phyloP scores from a whole-genome alignment of 2,329 filamentous ascomycete genomes.

The Penicillium sp. region DNA sequence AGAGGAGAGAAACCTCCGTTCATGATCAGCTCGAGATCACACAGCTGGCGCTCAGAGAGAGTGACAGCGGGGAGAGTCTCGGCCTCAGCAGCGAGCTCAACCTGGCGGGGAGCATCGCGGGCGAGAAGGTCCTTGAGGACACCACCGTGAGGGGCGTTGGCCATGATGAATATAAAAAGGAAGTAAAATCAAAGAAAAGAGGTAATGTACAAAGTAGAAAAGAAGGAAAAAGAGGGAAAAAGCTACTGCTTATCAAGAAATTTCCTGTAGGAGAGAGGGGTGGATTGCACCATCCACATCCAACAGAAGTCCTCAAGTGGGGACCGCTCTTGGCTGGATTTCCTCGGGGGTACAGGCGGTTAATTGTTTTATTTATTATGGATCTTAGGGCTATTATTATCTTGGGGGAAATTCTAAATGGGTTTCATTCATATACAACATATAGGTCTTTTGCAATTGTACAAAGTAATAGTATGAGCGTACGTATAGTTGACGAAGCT shows the following conservation, averaged over 20 bases:
- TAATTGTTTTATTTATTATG: not conserved
- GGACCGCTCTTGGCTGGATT: constrained; percentile 13
- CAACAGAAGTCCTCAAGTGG: constrained; percentile 23
- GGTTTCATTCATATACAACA: not conserved
- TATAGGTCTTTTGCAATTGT: not conserved
- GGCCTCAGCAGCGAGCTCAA: constrained; percentile 76
- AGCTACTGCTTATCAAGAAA: constrained; percentile 10
- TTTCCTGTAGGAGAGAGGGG: constrained; percentile 8
- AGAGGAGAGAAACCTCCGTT: constrained; percentile 97
- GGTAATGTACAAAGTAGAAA: not conserved
- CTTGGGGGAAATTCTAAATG: not conserved
- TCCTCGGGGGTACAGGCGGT: not conserved
- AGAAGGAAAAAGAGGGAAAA: constrained; percentile 2
- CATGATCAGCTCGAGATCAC: constrained; percentile 94
- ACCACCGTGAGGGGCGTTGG: constrained; percentile 73
- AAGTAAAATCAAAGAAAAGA: constrained; percentile 2
- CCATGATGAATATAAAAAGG: constrained; percentile 37
- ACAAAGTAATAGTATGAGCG: no score
- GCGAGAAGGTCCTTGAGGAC: constrained; percentile 97
- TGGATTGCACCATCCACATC: constrained; percentile 4
- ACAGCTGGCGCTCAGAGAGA: constrained; percentile 90
- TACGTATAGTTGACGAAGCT: no score
- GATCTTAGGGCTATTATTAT: not conserved
- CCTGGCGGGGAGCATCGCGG: constrained; percentile 80
- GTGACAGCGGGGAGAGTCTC: constrained; percentile 81